Base-by-base conservation (phyloP, 1,284 basidiomycete genomes). In the Bondarzewia mesenterica region DNA sequence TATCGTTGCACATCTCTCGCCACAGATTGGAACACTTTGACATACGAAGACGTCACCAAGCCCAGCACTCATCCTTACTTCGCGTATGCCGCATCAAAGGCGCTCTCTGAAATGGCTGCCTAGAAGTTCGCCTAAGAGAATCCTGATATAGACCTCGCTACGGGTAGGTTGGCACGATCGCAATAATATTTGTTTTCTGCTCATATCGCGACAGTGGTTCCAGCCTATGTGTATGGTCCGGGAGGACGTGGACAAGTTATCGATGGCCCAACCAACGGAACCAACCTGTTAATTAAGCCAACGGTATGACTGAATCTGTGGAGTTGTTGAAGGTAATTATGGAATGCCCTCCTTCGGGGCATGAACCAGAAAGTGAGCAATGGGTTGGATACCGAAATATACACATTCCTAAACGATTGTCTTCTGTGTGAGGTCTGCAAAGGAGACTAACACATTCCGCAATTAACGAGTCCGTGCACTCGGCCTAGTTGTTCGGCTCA, bases 31-130 rank as follows among this genome's bases (percentile, higher is more conserved):
- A 51, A 38, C 25, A n/a, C 44, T 2, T 21, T 29, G 18, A 49
- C 49, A 14, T 12, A 20, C 16, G 35, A 51, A 18, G 53, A 51
- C 10, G 53, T 50, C 20, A n/a, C 38, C 10, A 40, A 40, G 38
- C 38, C 38, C 10, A 18, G 20, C 12, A 18, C 38, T 54, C 2
- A 23, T 6, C 8, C 16, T 7, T 27, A 39, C 27, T 2, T 35
- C 10, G 40, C 54, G 15, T 62, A 62, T 48, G 20, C 42, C 3
- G 46, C 54, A 21, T 54, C 59, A n/a, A 62, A 62, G 47, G 45
- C 39, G 4, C 44, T 62, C 15, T 55, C 56, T 7, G 60, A 62
- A 40, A 45, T 26, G 16, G 54, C 52, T 8, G 54, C 51, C n/a
- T 58, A 55, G 55, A 49, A 56, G 18, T 62, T 55, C 48, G 58